Conservation (phyloP, 768 basidiomycete genomes). For the Leccinum sublutescens region DNA sequence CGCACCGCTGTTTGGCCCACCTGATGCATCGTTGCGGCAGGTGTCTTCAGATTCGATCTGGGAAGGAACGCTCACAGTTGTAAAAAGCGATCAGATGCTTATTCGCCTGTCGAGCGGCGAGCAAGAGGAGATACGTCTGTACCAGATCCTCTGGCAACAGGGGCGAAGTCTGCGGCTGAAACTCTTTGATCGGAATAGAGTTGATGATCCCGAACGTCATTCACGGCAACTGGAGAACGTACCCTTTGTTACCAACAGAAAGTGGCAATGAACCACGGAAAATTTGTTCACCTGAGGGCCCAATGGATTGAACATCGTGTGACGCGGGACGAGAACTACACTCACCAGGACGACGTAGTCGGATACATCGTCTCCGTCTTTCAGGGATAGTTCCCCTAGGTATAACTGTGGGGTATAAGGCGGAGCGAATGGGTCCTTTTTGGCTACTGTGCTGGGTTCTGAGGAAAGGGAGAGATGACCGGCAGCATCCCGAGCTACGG, state of each 20-base stretch:
- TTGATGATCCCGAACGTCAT: neutral
- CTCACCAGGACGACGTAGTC: conserved; percentile 72
- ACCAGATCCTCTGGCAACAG: conserved; percentile 77
- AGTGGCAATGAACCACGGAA: conserved; percentile 80
- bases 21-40: conserved; percentile 35
- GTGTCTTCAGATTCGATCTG: neutral
- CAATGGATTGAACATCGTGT: neutral
- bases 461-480: conserved; percentile 32
- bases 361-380: conserved; percentile 49
- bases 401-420: conserved; percentile 78
- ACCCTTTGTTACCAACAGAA: conserved; percentile 88
- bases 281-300: conserved; percentile 75
- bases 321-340: conserved; percentile 5
- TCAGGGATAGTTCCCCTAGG: conserved; percentile 62
- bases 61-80: conserved; percentile 59
- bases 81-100: conserved; percentile 79
- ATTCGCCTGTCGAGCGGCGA: conserved; percentile 61
- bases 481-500: conserved; percentile 45
- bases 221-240: conserved; percentile 9
- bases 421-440: conserved; percentile 75
- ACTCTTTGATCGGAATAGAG: conserved; percentile 46
- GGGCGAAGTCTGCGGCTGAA: conserved; percentile 74
- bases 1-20: conserved; percentile 77
- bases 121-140: conserved; percentile 69
- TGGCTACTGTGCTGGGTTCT: conserved; percentile 23